phyloP scores from a whole-genome alignment of 768 basidiomycete genomes.

The Boletus pseudopeckii region DNA sequence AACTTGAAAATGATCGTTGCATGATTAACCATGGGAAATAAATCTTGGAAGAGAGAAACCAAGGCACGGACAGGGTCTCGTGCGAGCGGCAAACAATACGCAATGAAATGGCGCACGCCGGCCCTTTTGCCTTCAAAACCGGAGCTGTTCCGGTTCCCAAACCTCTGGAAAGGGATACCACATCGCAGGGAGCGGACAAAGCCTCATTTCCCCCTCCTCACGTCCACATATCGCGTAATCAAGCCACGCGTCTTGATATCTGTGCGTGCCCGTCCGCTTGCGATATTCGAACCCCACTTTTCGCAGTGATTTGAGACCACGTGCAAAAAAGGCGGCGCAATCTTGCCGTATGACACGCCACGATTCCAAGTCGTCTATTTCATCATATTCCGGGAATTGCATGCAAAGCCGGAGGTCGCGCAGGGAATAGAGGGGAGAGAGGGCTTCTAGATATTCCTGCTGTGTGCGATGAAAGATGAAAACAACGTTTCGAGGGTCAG shows the following conservation, averaged over 20 bases:
- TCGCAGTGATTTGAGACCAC: constrained; percentile 29
- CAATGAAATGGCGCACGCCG: not conserved
- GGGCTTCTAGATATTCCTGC: constrained; percentile 35
- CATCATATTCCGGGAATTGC: constrained; percentile 36
- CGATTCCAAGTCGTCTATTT: constrained; percentile 29
- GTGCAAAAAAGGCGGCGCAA: constrained; percentile 29
- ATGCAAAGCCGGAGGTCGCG: constrained; percentile 34
- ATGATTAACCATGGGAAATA: constrained; percentile 16
- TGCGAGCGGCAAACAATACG: not conserved
- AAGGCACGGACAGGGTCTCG: not conserved
- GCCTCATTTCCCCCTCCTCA: constrained; percentile 17
- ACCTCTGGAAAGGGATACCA: constrained; percentile 37
- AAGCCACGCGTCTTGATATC: constrained; percentile 36
- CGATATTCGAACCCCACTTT: constrained; percentile 36
- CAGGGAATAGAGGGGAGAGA: constrained; percentile 26
- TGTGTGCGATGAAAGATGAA: constrained; percentile 26
- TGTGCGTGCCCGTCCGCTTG: constrained; percentile 34
- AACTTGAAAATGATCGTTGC: constrained; percentile 8
- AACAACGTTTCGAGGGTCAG: constrained; percentile 31
- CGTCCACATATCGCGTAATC: constrained; percentile 29
- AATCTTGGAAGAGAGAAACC: constrained; percentile 12
- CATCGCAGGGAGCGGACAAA: constrained; percentile 25
- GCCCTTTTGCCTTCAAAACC: constrained; percentile 16
- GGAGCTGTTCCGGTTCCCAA: constrained; percentile 26
- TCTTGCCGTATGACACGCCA: constrained; percentile 31